A percentile compares a stretch with the other conserved stretches of the same genome.
phyloP scores from a whole-genome alignment of 371 early-diverging fungal species.

The Massospora cicadina region DNA sequence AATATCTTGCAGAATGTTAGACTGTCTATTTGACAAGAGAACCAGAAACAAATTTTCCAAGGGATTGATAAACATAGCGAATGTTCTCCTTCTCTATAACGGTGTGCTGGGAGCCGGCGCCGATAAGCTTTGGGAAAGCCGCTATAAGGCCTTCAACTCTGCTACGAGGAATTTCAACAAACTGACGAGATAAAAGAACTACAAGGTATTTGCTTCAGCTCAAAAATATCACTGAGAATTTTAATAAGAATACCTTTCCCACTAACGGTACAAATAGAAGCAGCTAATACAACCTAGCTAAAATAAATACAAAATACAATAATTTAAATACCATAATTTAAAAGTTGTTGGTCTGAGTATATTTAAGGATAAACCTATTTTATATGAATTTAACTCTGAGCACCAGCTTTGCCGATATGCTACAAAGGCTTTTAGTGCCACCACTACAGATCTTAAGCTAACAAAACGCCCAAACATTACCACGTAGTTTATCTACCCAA shows the following conservation, averaged over 20 bases:
- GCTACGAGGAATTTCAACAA: slow-evolving; percentile 88
- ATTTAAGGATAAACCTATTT: too few species aligned
- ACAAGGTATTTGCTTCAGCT: neutral
- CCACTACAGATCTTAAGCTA: too few species aligned
- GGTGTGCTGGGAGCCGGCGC: slow-evolving; percentile 83
- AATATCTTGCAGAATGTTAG: slow-evolving; percentile 82
- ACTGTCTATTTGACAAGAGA: slow-evolving; percentile 30
- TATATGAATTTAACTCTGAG: too few species aligned
- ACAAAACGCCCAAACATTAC: too few species aligned
- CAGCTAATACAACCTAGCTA: slow-evolving; percentile 9
- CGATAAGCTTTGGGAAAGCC: slow-evolving; percentile 89
- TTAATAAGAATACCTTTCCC: slow-evolving; percentile 6
- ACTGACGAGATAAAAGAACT: slow-evolving; percentile 93
- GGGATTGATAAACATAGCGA: slow-evolving; percentile 91
- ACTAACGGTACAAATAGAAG: slow-evolving; percentile 10
- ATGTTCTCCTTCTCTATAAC: slow-evolving; percentile 91
- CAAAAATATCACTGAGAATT: neutral
- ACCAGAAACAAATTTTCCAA: slow-evolving; percentile 72
- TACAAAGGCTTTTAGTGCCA: too few species aligned
- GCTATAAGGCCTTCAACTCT: slow-evolving; percentile 90
- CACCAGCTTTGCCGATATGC: too few species aligned
- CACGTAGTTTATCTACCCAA: too few species aligned
- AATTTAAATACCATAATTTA: neutral
- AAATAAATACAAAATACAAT: neutral
- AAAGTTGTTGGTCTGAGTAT: neutral